Evolutionary conservation across 148 eudicot genomes (phyloP).

Genomic region (Oxyria digyna): DNA sequence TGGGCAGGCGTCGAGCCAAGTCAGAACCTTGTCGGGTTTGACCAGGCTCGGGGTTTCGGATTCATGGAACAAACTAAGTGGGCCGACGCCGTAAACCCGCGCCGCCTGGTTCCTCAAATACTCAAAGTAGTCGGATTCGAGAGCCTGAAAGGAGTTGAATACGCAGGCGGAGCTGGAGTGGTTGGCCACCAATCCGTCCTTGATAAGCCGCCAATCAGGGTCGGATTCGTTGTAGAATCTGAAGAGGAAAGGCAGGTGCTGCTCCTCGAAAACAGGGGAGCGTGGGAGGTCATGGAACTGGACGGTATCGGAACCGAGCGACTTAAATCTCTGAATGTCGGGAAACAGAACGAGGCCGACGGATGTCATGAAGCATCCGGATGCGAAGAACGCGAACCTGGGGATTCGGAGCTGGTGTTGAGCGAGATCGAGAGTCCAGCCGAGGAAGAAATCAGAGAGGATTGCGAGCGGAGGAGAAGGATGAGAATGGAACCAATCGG

Average conservation of each 20-base stretch:
- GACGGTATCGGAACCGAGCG: not conserved
- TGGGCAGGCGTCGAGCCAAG: not conserved
- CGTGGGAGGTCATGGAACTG: conserved; percentile 28
- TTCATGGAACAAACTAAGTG: conserved; percentile 20
- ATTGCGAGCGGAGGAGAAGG: conserved; percentile 41
- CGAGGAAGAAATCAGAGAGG: conserved; percentile 58
- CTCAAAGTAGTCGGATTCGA: conserved; percentile 37
- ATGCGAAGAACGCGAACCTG: conserved; percentile 33
- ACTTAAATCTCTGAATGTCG: conserved; percentile 4
- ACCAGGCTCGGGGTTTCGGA: conserved; percentile 6
- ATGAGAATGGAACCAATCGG: conserved; percentile 37
- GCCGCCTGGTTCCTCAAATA: conserved; percentile 17
- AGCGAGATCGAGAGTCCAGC: conserved; percentile 41
- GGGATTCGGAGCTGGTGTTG: conserved; percentile 26
- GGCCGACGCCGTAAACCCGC: conserved; percentile 39
- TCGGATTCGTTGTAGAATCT: conserved; percentile 12
- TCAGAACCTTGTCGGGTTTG: conserved; percentile 1
- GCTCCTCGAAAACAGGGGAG: conserved; percentile 25
- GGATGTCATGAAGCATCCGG: conserved; percentile 6
- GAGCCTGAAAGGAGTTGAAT: conserved; percentile 30
- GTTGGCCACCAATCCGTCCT: conserved; percentile 25
- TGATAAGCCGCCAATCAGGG: conserved; percentile 13
- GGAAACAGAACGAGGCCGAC: conserved; percentile 12
- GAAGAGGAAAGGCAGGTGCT: conserved; percentile 25
- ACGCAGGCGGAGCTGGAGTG: conserved; percentile 35